These are phyloP conservation scores for Penicillium antarcticum DNA, from an alignment of 495 filamentous ascomycete genomes.

Conservation along the genomic window DNA sequence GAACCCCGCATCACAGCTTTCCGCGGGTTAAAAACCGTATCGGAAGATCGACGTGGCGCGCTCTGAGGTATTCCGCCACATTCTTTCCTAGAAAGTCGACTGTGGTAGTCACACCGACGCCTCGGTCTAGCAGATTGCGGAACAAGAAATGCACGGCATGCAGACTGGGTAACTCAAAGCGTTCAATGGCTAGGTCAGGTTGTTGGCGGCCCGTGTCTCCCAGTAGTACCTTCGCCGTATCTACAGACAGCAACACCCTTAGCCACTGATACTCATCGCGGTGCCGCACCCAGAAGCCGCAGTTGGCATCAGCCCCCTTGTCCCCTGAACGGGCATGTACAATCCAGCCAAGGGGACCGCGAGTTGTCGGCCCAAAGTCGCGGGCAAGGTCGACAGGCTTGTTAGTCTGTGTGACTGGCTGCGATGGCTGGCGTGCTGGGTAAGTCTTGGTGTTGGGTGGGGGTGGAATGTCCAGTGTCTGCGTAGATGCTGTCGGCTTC, in stretches of 20 bases:
- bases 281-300: conserved; percentile 51
- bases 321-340: conserved; percentile 51
- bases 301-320: conserved; percentile 52
- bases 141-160: conserved; percentile 54
- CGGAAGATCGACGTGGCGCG: conserved; percentile 48
- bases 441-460: conserved; percentile 30
- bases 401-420: conserved; percentile 9
- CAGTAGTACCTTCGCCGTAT: conserved; percentile 35
- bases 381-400: conserved; percentile 6
- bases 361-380: conserved; percentile 41
- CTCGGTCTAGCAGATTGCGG: conserved; percentile 51
- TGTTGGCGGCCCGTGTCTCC: conserved; percentile 35
- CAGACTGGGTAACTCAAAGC: conserved; percentile 45
- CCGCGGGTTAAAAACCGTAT: conserved; percentile 35
- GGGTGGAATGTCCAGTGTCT: conserved; percentile 29
- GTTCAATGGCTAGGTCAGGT: conserved; percentile 43
- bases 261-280: conserved; percentile 51
- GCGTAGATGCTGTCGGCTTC: conserved; percentile 23
- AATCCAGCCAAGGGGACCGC: conserved; percentile 44
- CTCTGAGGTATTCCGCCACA: conserved; percentile 51
- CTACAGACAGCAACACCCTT: conserved; percentile 39
- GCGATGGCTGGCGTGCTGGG: conserved; percentile 33
- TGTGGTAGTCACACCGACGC: conserved; percentile 46
- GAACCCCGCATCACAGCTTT: conserved; percentile 21
- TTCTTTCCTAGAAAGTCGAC: conserved; percentile 57